Evolutionary conservation across 2,329 filamentous ascomycete genomes (phyloP).

Genomic region (Grosmannia clavigera): DNA sequence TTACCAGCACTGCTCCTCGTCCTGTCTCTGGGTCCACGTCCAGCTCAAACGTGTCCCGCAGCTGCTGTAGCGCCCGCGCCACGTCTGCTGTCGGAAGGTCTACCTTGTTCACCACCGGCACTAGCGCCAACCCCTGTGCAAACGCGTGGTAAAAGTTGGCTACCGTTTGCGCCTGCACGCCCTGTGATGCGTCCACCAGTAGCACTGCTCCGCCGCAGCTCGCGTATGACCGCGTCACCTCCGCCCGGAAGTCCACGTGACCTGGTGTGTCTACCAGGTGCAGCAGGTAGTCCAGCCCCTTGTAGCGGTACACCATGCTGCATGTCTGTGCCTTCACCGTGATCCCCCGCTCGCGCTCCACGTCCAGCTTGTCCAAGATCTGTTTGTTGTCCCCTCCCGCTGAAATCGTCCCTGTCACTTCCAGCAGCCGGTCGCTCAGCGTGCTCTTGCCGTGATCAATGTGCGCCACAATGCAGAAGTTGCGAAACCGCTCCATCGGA

Average conservation of each 20-base stretch:
- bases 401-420: slow-evolving; percentile 86
- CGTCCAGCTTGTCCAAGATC: slow-evolving; percentile 91
- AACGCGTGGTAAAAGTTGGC: slow-evolving; percentile 98
- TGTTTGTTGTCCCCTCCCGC: slow-evolving; percentile 77
- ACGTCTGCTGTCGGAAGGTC: slow-evolving; percentile 84
- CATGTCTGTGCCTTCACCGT: slow-evolving; percentile 99
- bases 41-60: slow-evolving; percentile 77
- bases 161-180: slow-evolving; percentile 93
- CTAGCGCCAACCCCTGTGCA: slow-evolving; percentile 71
- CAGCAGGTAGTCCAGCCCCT: slow-evolving; percentile 78
- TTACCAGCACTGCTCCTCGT: slow-evolving; percentile 52
- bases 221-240: slow-evolving; percentile 91
- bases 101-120: slow-evolving; percentile 95
- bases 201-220: slow-evolving; percentile 88
- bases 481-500: slow-evolving; percentile 69
- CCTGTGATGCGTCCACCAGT: slow-evolving; percentile 91
- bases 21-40: slow-evolving; percentile 51
- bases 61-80: slow-evolving; percentile 74
- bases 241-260: slow-evolving; percentile 94
- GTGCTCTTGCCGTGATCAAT: slow-evolving; percentile 99
- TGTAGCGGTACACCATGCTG: slow-evolving; percentile 87
- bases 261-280: slow-evolving; percentile 95
- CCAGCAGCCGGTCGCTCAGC: slow-evolving; percentile 79
- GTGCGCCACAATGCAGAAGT: slow-evolving; percentile 98
- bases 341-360: slow-evolving; percentile 90